Evolutionary conservation across 139 green algal species (phyloP), one percentile per base, ranked within the genome.

Genomic region (Coccomyxa sp.): DNA sequence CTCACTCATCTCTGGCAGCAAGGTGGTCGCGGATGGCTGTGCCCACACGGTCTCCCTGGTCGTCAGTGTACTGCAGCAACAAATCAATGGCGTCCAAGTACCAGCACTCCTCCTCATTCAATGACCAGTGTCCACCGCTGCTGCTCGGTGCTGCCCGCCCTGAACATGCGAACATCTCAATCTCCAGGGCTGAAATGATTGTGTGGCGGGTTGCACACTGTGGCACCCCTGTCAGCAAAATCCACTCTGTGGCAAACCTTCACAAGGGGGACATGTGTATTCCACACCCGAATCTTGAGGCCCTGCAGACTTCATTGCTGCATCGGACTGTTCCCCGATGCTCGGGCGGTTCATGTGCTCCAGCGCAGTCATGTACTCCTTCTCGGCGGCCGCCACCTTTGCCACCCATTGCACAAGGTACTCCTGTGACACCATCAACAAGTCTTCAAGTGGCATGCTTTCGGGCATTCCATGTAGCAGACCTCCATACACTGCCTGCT

Each of bases 321-420:
- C 38, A 51, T 51, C 38, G 38, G 38, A 51, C 38, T 51, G 38
- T 51, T 51, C 38, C 38, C 38, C 38, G 7, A n/a, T 17, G 32
- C 32, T 0, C 79, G 31, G 23, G 25, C 45, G 14, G 27, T 67
- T 45, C 15, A 81, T 58, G 11, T 66, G 16, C 15, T 68, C 68
- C 25, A 83, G 31, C 13, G 82, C 80, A 74, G 0, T n/a, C 57
- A 28, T 17, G 67, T 75, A 87, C 15, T 93, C 88, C 21, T 58
- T 82, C 1, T 89, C 74, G 0, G 82, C 85, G 1, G 82, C 77
- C 15, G 85, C 86, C 83, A 94, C 67, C 67, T 80, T 79, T 27
- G 86, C 85, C 0, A 83, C 60, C 1, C 83, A 80, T 78, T 92
- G 82, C 58, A 80, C 85, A 76, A 96, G 67, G 85, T 96, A 96